Base-by-base conservation (phyloP, 2,329 filamentous ascomycete species). In the Microcyclospora pomicola region DNA sequence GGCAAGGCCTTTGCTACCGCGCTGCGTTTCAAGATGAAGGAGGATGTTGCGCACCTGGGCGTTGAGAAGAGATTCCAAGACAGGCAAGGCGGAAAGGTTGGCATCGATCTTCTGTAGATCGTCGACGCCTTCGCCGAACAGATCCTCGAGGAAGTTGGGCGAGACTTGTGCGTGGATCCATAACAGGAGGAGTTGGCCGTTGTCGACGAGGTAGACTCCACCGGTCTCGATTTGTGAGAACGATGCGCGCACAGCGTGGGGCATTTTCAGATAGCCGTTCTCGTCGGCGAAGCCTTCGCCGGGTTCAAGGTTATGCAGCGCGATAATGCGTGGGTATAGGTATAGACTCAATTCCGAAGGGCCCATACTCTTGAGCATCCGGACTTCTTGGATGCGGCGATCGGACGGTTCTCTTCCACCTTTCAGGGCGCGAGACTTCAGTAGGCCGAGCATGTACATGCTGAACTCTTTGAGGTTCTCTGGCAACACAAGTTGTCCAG, bases 391-490 rank as follows among this genome's bases (percentile, higher is more conserved):
- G 11, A 92, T 80, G 45, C 91, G 74, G 44, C 91, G 78, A 60
- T 98, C 91, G 9, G 83, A 85, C 28, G 84, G 82, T 61, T 98
- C 91, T 48, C 80, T 78, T 41, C 88, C 88, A 36, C 83, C 74
- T 66, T 96, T 96, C 66, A 96, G 86, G 2, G 88, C 87, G 41
- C 91, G 77, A 40, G 77, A 87, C 61, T 98, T 98, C 57, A 93
- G 65, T 46, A 96, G 66, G 34, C 82, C 80, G 9, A 98, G 77
- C 63, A 92, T 83, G 60, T 91, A 96, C 86, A 98, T 96, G 53
- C 82, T 78, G 52, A 94, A 87, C 58, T 98, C 91, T 58, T 96
- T 96, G 24, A 98, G 72, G 48, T 88, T 83, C 63, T 98, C 91
- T 0, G 91, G 91, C 62, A 98, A 77, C 24, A 98, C 86, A 24